Conservation (phyloP, 2,329 filamentous ascomycete genomes). For the Penicillium sp. region DNA sequence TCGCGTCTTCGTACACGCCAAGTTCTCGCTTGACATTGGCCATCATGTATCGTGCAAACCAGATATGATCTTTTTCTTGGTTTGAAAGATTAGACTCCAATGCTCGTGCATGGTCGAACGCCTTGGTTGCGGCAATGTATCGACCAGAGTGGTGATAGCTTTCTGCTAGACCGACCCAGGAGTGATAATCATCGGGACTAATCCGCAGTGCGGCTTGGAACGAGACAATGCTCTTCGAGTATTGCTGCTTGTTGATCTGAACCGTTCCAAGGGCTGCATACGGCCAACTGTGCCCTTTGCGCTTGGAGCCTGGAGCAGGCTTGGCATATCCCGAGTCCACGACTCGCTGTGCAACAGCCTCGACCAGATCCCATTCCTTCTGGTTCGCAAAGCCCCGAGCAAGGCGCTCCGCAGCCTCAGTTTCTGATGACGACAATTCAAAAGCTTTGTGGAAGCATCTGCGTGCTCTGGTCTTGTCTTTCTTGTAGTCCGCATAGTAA, state of each 20-base stretch:
- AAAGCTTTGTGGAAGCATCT: constrained; percentile 96
- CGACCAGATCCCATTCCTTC: constrained; percentile 94
- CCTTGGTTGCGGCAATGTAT: constrained; percentile 90
- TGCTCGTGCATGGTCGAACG: constrained; percentile 80
- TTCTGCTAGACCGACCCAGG: constrained; percentile 95
- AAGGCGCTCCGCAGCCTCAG: constrained; percentile 82
- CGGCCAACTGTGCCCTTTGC: constrained; percentile 92
- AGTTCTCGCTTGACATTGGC: constrained; percentile 92
- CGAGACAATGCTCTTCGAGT: constrained; percentile 81
- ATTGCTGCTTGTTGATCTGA: constrained; percentile 92
- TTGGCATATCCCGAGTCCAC: constrained; percentile 93
- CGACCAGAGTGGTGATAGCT: constrained; percentile 93
- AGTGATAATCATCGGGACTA: constrained; percentile 84
- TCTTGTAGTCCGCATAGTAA: constrained; percentile 88
- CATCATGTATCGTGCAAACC: constrained; percentile 97
- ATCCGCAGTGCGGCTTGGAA: constrained; percentile 89
- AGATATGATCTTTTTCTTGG: constrained; percentile 67
- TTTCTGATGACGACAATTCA: constrained; percentile 83
- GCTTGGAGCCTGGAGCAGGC: constrained; percentile 88
- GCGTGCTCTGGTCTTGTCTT: constrained; percentile 81
- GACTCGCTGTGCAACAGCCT: constrained; percentile 85
- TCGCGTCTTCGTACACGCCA: constrained; percentile 83
- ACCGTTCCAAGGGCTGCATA: constrained; percentile 92
- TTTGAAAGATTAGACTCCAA: constrained; percentile 64
- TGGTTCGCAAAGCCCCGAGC: constrained; percentile 84